Conservation (phyloP, 2,329 filamentous ascomycete species). For the Clonostachys rosea region DNA sequence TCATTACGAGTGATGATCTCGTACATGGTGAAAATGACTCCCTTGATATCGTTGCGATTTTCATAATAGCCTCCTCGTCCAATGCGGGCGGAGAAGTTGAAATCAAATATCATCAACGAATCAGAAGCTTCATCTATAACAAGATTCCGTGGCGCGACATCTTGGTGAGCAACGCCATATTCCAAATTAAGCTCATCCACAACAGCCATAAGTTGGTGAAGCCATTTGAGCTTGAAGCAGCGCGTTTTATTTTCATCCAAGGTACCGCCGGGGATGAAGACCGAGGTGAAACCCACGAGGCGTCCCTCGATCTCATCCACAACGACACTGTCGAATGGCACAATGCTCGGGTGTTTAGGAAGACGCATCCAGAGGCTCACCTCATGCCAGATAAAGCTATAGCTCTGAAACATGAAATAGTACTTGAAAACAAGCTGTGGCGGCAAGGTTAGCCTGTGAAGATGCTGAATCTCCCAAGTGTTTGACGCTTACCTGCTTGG, state of each 20-base stretch:
- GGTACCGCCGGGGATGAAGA: constrained; percentile 10
- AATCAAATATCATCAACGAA: constrained; percentile 27
- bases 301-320: constrained; percentile 19
- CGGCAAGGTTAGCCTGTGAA: too few relatives aligned
- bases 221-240: constrained; percentile 26
- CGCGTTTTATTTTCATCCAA: constrained; percentile 18
- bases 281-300: constrained; percentile 26
- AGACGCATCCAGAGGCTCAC: constrained; percentile 23
- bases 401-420: constrained; percentile 14
- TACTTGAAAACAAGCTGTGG: constrained; percentile 21
- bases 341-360: constrained; percentile 24
- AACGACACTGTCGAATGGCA: constrained; percentile 22
- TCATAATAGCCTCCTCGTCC: constrained; percentile 5
- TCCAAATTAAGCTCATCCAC: constrained; percentile 27
- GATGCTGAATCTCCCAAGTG: neutral
- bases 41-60: constrained; percentile 23
- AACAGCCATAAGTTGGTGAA: constrained; percentile 25
- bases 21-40: constrained; percentile 26
- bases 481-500: neutral
- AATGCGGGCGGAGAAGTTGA: constrained; percentile 18
- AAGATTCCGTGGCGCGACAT: constrained; percentile 29
- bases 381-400: constrained; percentile 20
- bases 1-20: constrained; percentile 27
- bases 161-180: constrained; percentile 28
- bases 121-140: constrained; percentile 24